Conservation (phyloP, 306 rosid genomes). For the Corylus heterophylla region DNA sequence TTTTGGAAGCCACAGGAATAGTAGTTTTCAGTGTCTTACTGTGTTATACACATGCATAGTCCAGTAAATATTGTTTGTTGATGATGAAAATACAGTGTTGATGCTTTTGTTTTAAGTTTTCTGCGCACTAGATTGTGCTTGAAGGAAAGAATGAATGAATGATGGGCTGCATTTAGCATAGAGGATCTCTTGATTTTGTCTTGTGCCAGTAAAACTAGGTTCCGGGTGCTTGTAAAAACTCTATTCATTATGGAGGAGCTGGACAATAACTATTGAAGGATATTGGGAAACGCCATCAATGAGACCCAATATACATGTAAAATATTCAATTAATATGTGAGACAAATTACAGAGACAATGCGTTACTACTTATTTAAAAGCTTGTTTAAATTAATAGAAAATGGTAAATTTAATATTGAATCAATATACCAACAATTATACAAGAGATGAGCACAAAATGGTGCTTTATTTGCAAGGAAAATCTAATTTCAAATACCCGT, state of each 20-base stretch:
- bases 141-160: background rate
- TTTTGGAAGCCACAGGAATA: constrained; percentile 34
- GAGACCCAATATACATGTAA: too few relatives aligned
- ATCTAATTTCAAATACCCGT: constrained; percentile 35
- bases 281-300: background rate
- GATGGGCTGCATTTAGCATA: background rate
- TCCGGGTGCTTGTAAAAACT: too few relatives aligned
- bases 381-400: too few relatives aligned
- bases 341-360: too few relatives aligned
- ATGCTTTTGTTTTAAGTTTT: constrained; percentile 33
- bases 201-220: too few relatives aligned
- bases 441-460: background rate
- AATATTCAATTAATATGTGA: too few relatives aligned
- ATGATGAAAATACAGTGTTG: constrained; percentile 47
- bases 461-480: constrained; percentile 32
- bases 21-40: constrained; percentile 27
- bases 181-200: background rate
- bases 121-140: constrained; percentile 38
- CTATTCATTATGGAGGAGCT: too few relatives aligned
- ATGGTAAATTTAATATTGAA: too few relatives aligned
- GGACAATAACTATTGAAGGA: too few relatives aligned
- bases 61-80: constrained; percentile 35
- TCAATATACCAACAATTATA: too few relatives aligned
- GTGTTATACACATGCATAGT: constrained; percentile 30
- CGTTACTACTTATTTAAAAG: too few relatives aligned